These are phyloP conservation scores for Mycena rebaudengoi DNA, from an alignment of 768 basidiomycete species.

Conservation along the genomic window DNA sequence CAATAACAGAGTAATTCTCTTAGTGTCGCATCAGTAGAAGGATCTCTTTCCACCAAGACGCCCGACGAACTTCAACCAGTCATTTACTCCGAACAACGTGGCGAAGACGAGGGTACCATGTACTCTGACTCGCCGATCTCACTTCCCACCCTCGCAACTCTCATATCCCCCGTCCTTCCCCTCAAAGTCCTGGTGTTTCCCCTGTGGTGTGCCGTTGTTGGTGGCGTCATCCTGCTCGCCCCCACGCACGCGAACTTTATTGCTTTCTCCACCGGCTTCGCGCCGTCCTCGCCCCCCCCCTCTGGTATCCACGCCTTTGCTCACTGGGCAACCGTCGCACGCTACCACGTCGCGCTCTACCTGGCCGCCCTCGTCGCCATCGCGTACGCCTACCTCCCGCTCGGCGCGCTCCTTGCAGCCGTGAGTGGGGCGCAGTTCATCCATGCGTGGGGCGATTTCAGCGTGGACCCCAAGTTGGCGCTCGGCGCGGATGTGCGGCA, in stretches of 20 bases:
- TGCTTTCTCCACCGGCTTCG: constrained; percentile 18
- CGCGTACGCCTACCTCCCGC: constrained; percentile 1
- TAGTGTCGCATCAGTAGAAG: too few species aligned
- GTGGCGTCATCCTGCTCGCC: constrained; percentile 16
- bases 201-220: constrained; percentile 14
- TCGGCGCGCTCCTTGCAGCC: constrained; percentile 3
- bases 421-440: not conserved
- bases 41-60: too few species aligned
- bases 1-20: too few species aligned
- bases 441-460: constrained; percentile 19
- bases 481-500: constrained; percentile 15
- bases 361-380: constrained; percentile 8
- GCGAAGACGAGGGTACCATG: not conserved
- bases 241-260: constrained; percentile 2
- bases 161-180: constrained; percentile 12
- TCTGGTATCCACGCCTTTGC: constrained; percentile 14
- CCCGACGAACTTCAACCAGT: too few species aligned
- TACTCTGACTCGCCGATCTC: not conserved
- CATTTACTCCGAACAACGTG: not conserved
- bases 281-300: not conserved
- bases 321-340: constrained; percentile 26
- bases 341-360: constrained; percentile 21
- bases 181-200: constrained; percentile 23
- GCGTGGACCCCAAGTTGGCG: not conserved
- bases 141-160: not conserved